These are phyloP conservation scores for Guyanaporus albipodus DNA, from an alignment of 768 basidiomycete genomes.

Conservation along the genomic window DNA sequence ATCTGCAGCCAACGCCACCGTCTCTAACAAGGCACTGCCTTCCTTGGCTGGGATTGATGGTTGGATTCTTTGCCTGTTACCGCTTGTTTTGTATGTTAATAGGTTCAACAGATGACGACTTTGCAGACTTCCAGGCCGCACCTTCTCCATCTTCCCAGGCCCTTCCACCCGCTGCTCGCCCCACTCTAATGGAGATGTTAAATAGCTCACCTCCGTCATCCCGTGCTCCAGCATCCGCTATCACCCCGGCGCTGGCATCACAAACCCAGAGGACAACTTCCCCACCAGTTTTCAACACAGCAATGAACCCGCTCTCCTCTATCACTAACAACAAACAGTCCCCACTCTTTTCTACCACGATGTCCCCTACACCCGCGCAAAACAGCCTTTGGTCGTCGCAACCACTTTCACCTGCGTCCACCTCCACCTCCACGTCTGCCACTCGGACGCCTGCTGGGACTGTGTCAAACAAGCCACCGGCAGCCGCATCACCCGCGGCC, in stretches of 20 bases:
- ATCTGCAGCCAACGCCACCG: constrained; percentile 7
- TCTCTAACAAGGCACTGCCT: constrained; percentile 31
- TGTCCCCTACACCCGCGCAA: constrained; percentile 18
- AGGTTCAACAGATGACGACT: constrained; percentile 65
- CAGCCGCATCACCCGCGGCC: constrained; percentile 23
- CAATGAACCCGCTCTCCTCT: constrained; percentile 27
- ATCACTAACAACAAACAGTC: constrained; percentile 21
- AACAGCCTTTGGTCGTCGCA: constrained; percentile 24
- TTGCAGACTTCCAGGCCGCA: constrained; percentile 80
- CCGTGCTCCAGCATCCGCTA: constrained; percentile 9
- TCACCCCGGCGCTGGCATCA: constrained; percentile 7
- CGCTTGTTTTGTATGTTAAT: constrained; percentile 3
- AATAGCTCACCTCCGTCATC: constrained; percentile 30
- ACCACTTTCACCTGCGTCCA: constrained; percentile 24
- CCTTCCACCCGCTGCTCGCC: constrained; percentile 31
- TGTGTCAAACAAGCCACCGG: constrained; percentile 13
- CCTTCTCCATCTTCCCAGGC: constrained; percentile 42
- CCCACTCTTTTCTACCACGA: constrained; percentile 12
- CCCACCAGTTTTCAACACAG: constrained; percentile 25
- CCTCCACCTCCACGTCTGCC: constrained; percentile 9
- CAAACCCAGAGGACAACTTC: constrained; percentile 14
- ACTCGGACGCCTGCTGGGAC: constrained; percentile 8
- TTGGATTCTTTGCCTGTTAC: constrained; percentile 1
- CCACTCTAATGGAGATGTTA: constrained; percentile 49
- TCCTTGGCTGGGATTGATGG: constrained; percentile 28